Base-by-base conservation (phyloP, 148 eudicot species). In the Euryodendron excelsum region DNA sequence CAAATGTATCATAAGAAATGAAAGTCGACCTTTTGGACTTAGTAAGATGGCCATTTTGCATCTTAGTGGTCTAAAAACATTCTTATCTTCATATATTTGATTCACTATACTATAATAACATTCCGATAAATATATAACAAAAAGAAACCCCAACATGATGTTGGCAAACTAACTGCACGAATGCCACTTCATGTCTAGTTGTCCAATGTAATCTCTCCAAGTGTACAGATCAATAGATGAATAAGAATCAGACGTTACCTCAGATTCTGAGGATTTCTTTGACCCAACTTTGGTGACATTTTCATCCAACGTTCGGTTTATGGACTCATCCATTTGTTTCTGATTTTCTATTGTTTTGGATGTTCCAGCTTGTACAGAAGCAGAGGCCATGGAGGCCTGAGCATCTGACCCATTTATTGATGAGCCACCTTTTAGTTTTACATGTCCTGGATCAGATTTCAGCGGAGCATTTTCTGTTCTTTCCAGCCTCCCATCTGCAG, bases 401-500 rank as follows among this genome's bases (percentile, higher is more conserved):
- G 58, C 75, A 77, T 88, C 94, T 70, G 88, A 74, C 52, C 91
- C 94, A 82, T 84, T 88, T 69, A 78, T 77, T 27, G 71, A 48
- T n/a, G 84, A 68, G n/a, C 80, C 69, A 69, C 85, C 86, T 88
- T 94, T 92, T 23, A 36, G 36, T 78, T 86, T 91, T 45, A 56
- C 81, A 52, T 80, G 78, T 13, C 86, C 89, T 31, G 74, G 25
- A 73, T 87, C 84, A 60, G 84, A 72, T 80, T 82, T 87, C 61
- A 77, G 61, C 45, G 87, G 80, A 81, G 68, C 66, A 83, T 47
- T 84, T 82, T 92, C 91, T 28, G 83, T 50, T 82, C 82, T 87
- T 71, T 89, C 92, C 31, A 44, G 25, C 84, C 82, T 92, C 47
- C 88, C 91, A 88, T 94, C 97, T 39, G 37, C 78, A 47, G 89